Conservation (phyloP, 179 eudicot species). For the Monotropa hypopitys region DNA sequence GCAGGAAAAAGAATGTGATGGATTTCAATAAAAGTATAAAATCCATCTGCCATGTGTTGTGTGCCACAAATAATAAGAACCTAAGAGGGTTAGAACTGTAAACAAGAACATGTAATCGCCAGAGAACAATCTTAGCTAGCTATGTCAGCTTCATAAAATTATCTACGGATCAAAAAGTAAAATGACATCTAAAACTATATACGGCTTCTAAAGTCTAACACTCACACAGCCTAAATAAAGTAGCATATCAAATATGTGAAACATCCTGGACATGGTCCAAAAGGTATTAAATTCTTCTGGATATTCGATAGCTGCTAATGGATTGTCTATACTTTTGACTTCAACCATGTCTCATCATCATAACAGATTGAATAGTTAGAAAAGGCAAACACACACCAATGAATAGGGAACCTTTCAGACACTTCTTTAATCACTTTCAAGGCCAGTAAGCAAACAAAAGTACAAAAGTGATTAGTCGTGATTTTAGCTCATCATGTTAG, state of each 20-base stretch:
- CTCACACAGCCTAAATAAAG: not conserved
- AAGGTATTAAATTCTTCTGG: not conserved
- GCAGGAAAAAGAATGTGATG: not conserved
- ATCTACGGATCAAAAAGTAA: not conserved
- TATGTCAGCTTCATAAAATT: not conserved
- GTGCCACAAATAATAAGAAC: not conserved
- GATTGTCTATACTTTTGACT: not conserved
- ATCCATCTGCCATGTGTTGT: not conserved
- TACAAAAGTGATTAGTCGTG: not conserved
- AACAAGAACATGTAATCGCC: not conserved
- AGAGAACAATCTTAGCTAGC: not conserved
- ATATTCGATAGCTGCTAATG: not conserved
- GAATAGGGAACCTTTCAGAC: too few species aligned
- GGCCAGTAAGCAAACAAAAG: not conserved
- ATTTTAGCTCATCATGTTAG: not conserved
- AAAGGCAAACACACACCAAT: not conserved
- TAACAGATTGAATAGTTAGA: not conserved
- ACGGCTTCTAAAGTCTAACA: not conserved
- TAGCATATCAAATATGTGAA: not conserved
- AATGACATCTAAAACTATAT: not conserved
- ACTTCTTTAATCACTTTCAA: not conserved
- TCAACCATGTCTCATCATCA: not conserved
- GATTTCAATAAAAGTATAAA: not conserved
- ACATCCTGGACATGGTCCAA: not conserved
- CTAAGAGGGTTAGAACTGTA: not conserved